phyloP scores from a whole-genome alignment of 345 rosid species.

The Salix brachista region DNA sequence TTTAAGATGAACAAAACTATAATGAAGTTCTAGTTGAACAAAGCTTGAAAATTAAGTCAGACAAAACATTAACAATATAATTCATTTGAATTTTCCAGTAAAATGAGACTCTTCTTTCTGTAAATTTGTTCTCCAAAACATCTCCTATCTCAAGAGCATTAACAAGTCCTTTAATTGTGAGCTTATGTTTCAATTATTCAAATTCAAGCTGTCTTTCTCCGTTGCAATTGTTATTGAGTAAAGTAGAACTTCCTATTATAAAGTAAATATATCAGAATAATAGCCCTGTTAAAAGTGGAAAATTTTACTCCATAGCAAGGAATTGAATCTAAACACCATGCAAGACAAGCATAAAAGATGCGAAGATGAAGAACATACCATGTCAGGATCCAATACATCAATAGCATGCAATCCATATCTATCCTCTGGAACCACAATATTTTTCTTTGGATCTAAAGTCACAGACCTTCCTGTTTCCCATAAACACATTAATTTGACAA shows the following conservation, averaged over 20 bases:
- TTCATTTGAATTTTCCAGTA: not conserved
- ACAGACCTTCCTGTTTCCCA: slow-evolving; percentile 61
- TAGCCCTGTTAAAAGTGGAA: not conserved
- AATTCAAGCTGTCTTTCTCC: not conserved
- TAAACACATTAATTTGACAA: not conserved
- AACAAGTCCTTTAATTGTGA: not conserved
- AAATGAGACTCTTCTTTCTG: not conserved
- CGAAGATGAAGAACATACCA: slow-evolving; percentile 42
- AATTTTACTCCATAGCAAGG: not conserved
- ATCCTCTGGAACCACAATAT: slow-evolving; percentile 76
- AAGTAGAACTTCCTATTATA: not conserved
- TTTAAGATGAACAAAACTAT: not conserved
- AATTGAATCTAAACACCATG: not conserved
- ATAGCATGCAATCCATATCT: slow-evolving; percentile 83
- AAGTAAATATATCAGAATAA: not conserved
- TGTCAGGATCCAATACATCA: slow-evolving; percentile 90
- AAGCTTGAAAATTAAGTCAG: not conserved
- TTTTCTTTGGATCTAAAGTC: slow-evolving; percentile 62
- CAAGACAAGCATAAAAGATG: not conserved
- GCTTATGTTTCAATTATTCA: not conserved
- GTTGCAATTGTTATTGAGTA: not conserved
- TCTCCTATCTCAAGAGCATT: not conserved
- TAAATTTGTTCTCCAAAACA: not conserved
- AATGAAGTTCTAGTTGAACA: not conserved
- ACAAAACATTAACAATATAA: not conserved